phyloP scores from a whole-genome alignment of 768 basidiomycete species.

The Mrakia hoshinonis region DNA sequence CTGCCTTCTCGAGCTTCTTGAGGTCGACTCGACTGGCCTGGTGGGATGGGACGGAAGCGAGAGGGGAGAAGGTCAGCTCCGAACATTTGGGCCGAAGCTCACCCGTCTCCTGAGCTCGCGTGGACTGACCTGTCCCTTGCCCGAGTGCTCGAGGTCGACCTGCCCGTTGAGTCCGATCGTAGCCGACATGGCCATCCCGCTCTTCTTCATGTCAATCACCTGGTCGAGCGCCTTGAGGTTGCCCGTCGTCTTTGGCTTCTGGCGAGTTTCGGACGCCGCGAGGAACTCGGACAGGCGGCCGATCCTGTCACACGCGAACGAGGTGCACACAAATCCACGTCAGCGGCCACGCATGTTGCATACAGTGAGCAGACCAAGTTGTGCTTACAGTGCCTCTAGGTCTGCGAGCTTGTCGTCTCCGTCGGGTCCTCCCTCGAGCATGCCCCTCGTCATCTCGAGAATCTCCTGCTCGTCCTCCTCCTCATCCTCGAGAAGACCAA shows the following conservation, averaged over 20 bases:
- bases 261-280: constrained; percentile 34
- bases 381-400: constrained; percentile 50
- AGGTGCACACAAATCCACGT: not conserved
- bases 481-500: constrained; percentile 81
- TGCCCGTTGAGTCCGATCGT: constrained; percentile 41
- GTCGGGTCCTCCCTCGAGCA: constrained; percentile 48
- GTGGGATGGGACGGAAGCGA: constrained; percentile 25
- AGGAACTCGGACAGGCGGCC: constrained; percentile 47
- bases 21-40: constrained; percentile 88
- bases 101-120: not conserved
- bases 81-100: constrained; percentile 10
- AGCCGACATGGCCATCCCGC: constrained; percentile 59
- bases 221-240: constrained; percentile 52
- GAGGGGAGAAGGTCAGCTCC: constrained; percentile 1
- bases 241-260: constrained; percentile 33
- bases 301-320: constrained; percentile 33
- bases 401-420: constrained; percentile 27
- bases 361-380: not conserved
- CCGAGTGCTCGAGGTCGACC: constrained; percentile 81
- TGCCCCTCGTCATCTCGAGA: constrained; percentile 61
- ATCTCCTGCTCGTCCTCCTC: constrained; percentile 74
- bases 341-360: too few species aligned
- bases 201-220: constrained; percentile 79
- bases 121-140: constrained; percentile 73
- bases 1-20: constrained; percentile 92